phyloP scores from a whole-genome alignment of 148 eudicot genomes.

The Silene latifolia region DNA sequence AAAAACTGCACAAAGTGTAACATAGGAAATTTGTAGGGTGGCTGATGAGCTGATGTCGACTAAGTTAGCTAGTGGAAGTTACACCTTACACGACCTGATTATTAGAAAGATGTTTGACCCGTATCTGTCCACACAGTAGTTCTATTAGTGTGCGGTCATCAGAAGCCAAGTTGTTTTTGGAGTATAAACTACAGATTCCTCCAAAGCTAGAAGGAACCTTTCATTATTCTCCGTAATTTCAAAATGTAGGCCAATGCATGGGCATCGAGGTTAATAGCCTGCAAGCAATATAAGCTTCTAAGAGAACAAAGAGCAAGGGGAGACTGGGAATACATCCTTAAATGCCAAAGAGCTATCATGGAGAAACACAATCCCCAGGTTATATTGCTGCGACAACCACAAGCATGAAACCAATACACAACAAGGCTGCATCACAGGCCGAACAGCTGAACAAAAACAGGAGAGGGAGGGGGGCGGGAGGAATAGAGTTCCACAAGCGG shows the following conservation, averaged over 20 bases:
- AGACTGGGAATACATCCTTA: too few species aligned
- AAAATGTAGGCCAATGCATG: background rate
- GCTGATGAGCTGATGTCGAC: too few species aligned
- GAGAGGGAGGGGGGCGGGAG: too few species aligned
- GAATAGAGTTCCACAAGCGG: too few species aligned
- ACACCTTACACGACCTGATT: background rate
- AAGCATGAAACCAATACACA: background rate
- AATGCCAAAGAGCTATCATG: too few species aligned
- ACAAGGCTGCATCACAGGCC: background rate
- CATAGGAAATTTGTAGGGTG: background rate
- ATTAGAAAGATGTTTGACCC: constrained; percentile 45
- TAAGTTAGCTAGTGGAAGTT: too few species aligned
- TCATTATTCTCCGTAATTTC: constrained; percentile 5
- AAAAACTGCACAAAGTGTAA: background rate
- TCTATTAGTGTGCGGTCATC: constrained; percentile 78
- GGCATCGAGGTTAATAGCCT: background rate
- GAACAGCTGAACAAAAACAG: background rate
- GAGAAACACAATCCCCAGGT: too few species aligned
- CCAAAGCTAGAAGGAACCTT: constrained; percentile 54
- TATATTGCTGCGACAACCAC: too few species aligned
- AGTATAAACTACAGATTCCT: constrained; percentile 54
- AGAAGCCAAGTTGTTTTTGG: constrained; percentile 66
- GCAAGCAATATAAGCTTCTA: too few species aligned
- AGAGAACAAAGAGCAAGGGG: too few species aligned
- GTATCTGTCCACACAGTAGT: constrained; percentile 85